Conservation (phyloP, 148 eudicot species). For the Rhododendron simsii region DNA sequence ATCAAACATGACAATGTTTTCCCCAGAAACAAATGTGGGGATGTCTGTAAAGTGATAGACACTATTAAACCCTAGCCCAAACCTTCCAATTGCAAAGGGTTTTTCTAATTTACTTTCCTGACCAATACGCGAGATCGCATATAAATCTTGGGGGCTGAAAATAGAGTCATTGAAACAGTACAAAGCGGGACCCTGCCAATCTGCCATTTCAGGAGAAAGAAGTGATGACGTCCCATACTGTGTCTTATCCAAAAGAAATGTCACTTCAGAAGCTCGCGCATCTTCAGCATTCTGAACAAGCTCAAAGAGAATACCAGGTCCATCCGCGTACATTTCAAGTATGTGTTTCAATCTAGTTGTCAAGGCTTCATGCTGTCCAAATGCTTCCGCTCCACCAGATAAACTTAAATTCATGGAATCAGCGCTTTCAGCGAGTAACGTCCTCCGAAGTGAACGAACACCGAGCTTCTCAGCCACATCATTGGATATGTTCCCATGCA, state of each 20-base stretch:
- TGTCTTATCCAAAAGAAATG: constrained; percentile 83
- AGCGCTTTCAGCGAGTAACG: constrained; percentile 96
- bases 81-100: constrained; percentile 97
- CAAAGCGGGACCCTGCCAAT: constrained; percentile 99
- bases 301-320: constrained; percentile 95
- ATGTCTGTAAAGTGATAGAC: constrained; percentile 96
- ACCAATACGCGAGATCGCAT: constrained; percentile 97
- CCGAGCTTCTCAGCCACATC: constrained; percentile 99
- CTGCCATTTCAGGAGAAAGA: constrained; percentile 99
- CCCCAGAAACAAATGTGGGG: constrained; percentile 96
- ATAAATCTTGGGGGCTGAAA: constrained; percentile 88
- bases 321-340: constrained; percentile 99
- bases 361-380: constrained; percentile 99
- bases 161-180: constrained; percentile 94
- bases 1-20: constrained; percentile 96
- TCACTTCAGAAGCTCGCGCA: constrained; percentile 93
- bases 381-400: constrained; percentile 98
- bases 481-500: constrained; percentile 93
- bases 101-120: constrained; percentile 97
- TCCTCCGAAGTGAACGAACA: constrained; percentile 89
- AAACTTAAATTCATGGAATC: constrained; percentile 94
- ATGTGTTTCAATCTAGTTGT: constrained; percentile 95
- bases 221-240: constrained; percentile 93
- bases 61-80: constrained; percentile 97
- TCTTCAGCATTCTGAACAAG: constrained; percentile 98